Evolutionary conservation across 257 asterid species (phyloP), one percentile per base, ranked within the genome.

Genomic region (Orobanche coerulescens): DNA sequence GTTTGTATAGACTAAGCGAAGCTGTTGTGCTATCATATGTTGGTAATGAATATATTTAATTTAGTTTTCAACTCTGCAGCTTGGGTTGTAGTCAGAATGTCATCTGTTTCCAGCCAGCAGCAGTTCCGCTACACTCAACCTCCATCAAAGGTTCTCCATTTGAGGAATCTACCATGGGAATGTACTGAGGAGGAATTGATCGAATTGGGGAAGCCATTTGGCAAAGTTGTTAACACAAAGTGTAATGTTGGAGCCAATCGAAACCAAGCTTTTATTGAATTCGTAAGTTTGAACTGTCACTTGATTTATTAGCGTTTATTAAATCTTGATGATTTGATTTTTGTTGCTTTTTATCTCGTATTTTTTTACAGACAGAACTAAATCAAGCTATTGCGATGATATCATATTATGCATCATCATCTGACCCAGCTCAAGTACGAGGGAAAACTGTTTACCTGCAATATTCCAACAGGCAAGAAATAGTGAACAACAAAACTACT

Each of bases 391-490:
- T 93, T 53, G 86, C 96, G n/a, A 93, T 93, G 99, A 93, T 89
- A 81, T 93, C 97, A 6, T 93, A 93, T 71, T 89, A 84, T 66
- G 97, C 97, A 13, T 89, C 99, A 58, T 93, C 99, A 23, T 83
- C 99, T 11, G 99, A 93, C 81, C 99, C 96, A 9, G 97, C 99
- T 69, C 97, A 84, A 87, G 97, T 93, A 58, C 96, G 99, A 70
- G 97, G 99, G 83, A 93, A 93, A 80, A 87, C 95, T 12, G 96
- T 93, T 72, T 93, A 93, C 86, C 92, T 93, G 72, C 99, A 93
- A 74, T 93, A 93, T 80, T 93, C 99, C 61, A 93, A 93, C 95
- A 79, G 99, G 77, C 96, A 87, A 80, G 99, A 93, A 76, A 93
- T 93, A 74, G 97, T 89, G 88, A 89, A 93, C 99, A 93, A 89